A percentile compares a stretch with the other conserved stretches of the same genome.
Evolutionary conservation across 208 protist species (phyloP).

Genomic region (Trypanosoma cruzi): DNA sequence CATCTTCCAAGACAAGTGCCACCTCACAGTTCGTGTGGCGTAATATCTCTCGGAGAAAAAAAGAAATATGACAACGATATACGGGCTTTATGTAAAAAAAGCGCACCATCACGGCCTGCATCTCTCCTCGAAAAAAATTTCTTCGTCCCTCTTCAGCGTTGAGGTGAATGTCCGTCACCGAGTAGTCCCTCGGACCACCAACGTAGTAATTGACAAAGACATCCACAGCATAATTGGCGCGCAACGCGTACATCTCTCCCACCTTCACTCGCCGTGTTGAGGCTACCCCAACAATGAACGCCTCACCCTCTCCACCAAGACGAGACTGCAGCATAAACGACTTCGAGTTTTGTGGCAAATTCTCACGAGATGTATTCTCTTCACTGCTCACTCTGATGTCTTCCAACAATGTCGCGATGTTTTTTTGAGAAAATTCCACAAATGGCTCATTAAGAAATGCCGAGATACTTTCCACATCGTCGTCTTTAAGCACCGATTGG

Average conservation of each 20-base stretch:
- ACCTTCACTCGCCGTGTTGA: slow-evolving; percentile 54
- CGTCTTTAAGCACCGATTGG: neutral
- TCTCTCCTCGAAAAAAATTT: slow-evolving; percentile 44
- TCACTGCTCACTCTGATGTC: slow-evolving; percentile 2
- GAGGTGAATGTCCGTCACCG: slow-evolving; percentile 58
- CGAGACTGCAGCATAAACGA: neutral
- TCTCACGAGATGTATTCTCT: neutral
- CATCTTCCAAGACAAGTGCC: slow-evolving; percentile 52
- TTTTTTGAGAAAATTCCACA: slow-evolving; percentile 21
- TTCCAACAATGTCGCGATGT: slow-evolving; percentile 20
- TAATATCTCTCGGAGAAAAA: slow-evolving; percentile 84
- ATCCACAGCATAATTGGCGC: slow-evolving; percentile 89
- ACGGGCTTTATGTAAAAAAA: slow-evolving; percentile 67
- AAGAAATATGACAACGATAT: slow-evolving; percentile 62
- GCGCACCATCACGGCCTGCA: slow-evolving; percentile 64
- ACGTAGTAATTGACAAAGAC: slow-evolving; percentile 77
- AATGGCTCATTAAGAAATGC: slow-evolving; percentile 29
- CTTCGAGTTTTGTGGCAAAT: neutral
- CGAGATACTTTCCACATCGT: slow-evolving; percentile 17
- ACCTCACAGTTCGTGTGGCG: slow-evolving; percentile 52
- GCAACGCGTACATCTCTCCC: slow-evolving; percentile 80
- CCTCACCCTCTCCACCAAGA: neutral
- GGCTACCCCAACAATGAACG: slow-evolving; percentile 53
- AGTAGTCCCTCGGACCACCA: slow-evolving; percentile 55
- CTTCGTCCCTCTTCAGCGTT: slow-evolving; percentile 33